Evolutionary conservation across 2,329 filamentous ascomycete genomes (phyloP), one percentile per base, ranked within the genome.

Genomic region (Coniella lustricola): DNA sequence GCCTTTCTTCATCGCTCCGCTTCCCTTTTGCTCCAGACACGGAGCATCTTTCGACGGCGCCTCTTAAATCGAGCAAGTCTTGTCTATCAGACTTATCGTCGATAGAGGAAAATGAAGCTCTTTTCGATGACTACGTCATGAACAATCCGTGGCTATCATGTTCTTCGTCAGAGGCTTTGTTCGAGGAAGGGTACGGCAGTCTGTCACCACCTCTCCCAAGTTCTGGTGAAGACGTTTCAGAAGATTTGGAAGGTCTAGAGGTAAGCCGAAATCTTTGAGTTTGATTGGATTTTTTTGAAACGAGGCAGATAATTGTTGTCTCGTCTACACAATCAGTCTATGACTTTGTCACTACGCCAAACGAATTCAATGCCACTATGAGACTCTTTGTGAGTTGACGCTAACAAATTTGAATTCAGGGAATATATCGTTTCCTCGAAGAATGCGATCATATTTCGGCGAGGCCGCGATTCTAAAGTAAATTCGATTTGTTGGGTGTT

Each of bases 21-120:
- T 96, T 95, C 59, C 91, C 91, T 1, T 95, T 89, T 59, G 90
- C 90, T 1, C 86, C 90, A 0, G 73, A 71, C 13, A 56, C 57
- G 4, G 54, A 62, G 8, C 53, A 43, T 21, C 39, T 49, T 7
- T 48, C 49, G 3, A 64, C 64, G 36, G 63, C 62, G 75, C 74
- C 14, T 72, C 74, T 1, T 70, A 68, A n/a, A 67, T 77, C 75
- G 3, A 55, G 72, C 34, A 66, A 68, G 20, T 77, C 75, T 2
- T 58, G 58, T 31, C 45, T 55, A 38, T 64, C 62, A 2, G 55
- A 46, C 14, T 55, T 70, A 4, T 64, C 62, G 1, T 58, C 58
- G 2, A 58, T 65, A 12, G 66, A 71, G 14, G 64, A 71, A 31
- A 68, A 70, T 13, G 48, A 48, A 41, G 67, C 65, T 4, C 71